phyloP scores from a whole-genome alignment of 1,284 basidiomycete genomes.

The Pisolithus thermaeus region DNA sequence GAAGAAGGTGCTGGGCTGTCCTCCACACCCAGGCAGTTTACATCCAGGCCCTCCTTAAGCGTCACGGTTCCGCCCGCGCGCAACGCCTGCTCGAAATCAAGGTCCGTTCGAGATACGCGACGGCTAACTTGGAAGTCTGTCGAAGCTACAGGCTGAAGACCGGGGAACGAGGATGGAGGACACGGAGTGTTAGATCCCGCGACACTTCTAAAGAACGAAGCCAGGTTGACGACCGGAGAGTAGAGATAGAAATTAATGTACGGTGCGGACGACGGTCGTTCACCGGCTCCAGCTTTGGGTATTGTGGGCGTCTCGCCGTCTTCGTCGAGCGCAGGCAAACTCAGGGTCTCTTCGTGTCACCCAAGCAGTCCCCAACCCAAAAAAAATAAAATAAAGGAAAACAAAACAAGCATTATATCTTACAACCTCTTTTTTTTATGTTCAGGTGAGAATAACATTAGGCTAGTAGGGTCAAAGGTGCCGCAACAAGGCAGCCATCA shows the following conservation, averaged over 20 bases:
- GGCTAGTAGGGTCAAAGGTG: slow-evolving; percentile 22
- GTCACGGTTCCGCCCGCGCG: slow-evolving; percentile 57
- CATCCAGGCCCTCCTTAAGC: slow-evolving; percentile 62
- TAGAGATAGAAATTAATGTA: neutral
- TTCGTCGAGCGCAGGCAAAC: too few species aligned
- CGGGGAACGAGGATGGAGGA: slow-evolving; percentile 47
- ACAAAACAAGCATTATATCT: slow-evolving; percentile 1
- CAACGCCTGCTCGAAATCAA: slow-evolving; percentile 75
- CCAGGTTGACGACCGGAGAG: slow-evolving; percentile 25
- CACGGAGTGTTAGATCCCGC: slow-evolving; percentile 34
- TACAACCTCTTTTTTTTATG: slow-evolving; percentile 18
- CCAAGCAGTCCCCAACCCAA: too few species aligned
- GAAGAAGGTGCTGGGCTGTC: slow-evolving; percentile 29
- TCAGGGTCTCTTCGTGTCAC: too few species aligned
- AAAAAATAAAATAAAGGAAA: neutral
- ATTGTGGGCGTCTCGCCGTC: too few species aligned
- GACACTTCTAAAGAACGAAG: slow-evolving; percentile 41
- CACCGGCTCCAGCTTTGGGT: too few species aligned
- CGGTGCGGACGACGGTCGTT: too few species aligned
- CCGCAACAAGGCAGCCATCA: slow-evolving; percentile 11
- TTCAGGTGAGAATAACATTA: slow-evolving; percentile 26
- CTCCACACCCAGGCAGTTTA: slow-evolving; percentile 55
- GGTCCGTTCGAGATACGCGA: slow-evolving; percentile 61
- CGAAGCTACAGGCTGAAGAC: slow-evolving; percentile 50
- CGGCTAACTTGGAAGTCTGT: slow-evolving; percentile 42